Conservation (phyloP, 2,329 filamentous ascomycete genomes). For the Fusarium burgessii region DNA sequence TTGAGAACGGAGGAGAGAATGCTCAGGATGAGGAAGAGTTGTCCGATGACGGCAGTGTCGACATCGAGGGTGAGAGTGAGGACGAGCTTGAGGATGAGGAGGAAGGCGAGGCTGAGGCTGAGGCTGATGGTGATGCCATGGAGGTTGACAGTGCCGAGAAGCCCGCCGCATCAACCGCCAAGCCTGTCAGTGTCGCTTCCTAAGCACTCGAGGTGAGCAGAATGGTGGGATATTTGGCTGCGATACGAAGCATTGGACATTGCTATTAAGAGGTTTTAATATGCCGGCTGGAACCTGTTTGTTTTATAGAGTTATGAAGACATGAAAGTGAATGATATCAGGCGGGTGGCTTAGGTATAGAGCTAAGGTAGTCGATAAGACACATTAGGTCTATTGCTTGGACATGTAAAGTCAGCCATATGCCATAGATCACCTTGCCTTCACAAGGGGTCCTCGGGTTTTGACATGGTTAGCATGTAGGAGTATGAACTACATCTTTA, state of each 20-base stretch:
- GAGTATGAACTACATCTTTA: slow-evolving; percentile 11
- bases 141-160: slow-evolving; percentile 61
- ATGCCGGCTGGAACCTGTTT: slow-evolving; percentile 36
- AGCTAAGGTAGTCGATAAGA: slow-evolving; percentile 25
- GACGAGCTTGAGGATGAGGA: slow-evolving; percentile 78
- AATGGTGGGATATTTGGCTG: slow-evolving; percentile 18
- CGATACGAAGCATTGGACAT: slow-evolving; percentile 36
- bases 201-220: slow-evolving; percentile 33
- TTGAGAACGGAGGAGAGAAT: slow-evolving; percentile 62
- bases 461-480: not conserved
- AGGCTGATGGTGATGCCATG: slow-evolving; percentile 60
- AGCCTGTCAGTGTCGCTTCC: slow-evolving; percentile 53
- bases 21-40: slow-evolving; percentile 73
- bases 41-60: slow-evolving; percentile 81
- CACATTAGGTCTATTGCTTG: slow-evolving; percentile 29
- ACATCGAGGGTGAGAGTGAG: slow-evolving; percentile 81
- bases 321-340: slow-evolving; percentile 49
- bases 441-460: no score
- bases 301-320: slow-evolving; percentile 49
- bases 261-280: slow-evolving; percentile 35
- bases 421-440: no score
- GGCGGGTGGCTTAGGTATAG: slow-evolving; percentile 28
- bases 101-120: slow-evolving; percentile 63
- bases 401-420: not conserved
- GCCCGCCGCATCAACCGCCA: slow-evolving; percentile 48